phyloP scores from a whole-genome alignment of 2,329 filamentous ascomycete genomes.

The Exophiala dermatitidis region DNA sequence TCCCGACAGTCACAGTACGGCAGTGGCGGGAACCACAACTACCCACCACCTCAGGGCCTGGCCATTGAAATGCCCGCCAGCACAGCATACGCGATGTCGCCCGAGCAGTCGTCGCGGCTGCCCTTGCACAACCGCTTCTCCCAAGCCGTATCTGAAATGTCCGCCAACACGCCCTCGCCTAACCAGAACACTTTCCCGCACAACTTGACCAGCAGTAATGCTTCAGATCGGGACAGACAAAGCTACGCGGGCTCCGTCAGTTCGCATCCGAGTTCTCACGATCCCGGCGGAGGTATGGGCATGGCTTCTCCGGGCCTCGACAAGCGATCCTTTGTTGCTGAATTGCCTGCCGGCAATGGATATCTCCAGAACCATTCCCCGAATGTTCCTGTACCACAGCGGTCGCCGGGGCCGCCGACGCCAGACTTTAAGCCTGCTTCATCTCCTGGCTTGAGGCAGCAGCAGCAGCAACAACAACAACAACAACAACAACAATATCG shows the following conservation, averaged over 20 bases:
- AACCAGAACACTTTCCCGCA: slow-evolving; percentile 10
- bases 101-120: slow-evolving; percentile 3
- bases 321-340: slow-evolving; percentile 17
- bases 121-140: slow-evolving; percentile 16
- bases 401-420: slow-evolving; percentile 6
- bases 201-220: background rate
- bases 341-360: slow-evolving; percentile 11
- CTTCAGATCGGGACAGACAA: slow-evolving; percentile 16
- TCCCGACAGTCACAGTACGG: slow-evolving; percentile 14
- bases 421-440: slow-evolving; percentile 13
- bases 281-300: slow-evolving; percentile 6
- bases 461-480: too few relatives aligned
- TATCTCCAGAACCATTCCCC: slow-evolving; percentile 6
- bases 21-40: background rate
- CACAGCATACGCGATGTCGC: slow-evolving; percentile 10
- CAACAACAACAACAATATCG: slow-evolving; percentile 9
- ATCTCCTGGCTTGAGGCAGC: background rate
- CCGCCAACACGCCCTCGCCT: slow-evolving; percentile 17
- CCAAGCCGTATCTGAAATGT: slow-evolving; percentile 15
- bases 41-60: slow-evolving; percentile 15
- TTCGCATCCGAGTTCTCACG: slow-evolving; percentile 14
- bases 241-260: slow-evolving; percentile 20
- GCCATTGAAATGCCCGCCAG: slow-evolving; percentile 26
- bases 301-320: slow-evolving; percentile 16
- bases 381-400: background rate